Evolutionary conservation across 2,329 filamentous ascomycete species (phyloP).

Genomic region (Cylindrodendrum hubeiense): DNA sequence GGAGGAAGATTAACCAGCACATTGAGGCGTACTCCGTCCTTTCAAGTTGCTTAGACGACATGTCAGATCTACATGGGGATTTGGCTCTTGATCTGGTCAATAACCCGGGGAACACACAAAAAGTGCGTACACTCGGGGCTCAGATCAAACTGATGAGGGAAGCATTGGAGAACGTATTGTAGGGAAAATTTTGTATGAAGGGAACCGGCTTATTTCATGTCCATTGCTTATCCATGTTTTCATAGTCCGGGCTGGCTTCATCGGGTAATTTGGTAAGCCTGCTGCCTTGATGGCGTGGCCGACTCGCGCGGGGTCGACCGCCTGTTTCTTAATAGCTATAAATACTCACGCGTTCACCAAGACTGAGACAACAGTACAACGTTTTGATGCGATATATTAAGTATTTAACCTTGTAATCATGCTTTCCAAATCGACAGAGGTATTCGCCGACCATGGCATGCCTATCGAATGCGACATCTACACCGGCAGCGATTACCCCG

Average conservation of each 20-base stretch:
- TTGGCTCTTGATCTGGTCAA: not conserved
- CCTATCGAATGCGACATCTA: constrained; percentile 53
- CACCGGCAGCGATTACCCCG: constrained; percentile 37
- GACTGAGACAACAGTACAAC: not conserved
- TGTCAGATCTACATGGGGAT: too few species aligned
- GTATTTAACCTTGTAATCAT: constrained; percentile 19
- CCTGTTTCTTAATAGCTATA: not conserved
- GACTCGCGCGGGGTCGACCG: constrained; percentile 7
- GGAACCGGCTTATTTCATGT: not conserved
- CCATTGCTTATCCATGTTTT: not conserved
- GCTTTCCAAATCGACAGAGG: constrained; percentile 43
- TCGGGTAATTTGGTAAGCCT: constrained; percentile 19
- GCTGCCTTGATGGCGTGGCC: not conserved
- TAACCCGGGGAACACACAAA: not conserved
- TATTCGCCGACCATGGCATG: constrained; percentile 48
- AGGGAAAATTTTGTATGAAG: not conserved
- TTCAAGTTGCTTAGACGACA: not conserved
- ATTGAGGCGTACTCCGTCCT: not conserved
- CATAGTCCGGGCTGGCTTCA: not conserved
- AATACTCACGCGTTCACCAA: not conserved
- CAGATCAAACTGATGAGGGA: not conserved
- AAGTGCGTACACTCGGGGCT: not conserved
- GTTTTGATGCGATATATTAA: not conserved
- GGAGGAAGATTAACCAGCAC: not conserved
- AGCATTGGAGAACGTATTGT: not conserved